These are phyloP conservation scores for Sodiomyces alkalinus DNA, from an alignment of 2,329 filamentous ascomycete species.

Conservation along the genomic window DNA sequence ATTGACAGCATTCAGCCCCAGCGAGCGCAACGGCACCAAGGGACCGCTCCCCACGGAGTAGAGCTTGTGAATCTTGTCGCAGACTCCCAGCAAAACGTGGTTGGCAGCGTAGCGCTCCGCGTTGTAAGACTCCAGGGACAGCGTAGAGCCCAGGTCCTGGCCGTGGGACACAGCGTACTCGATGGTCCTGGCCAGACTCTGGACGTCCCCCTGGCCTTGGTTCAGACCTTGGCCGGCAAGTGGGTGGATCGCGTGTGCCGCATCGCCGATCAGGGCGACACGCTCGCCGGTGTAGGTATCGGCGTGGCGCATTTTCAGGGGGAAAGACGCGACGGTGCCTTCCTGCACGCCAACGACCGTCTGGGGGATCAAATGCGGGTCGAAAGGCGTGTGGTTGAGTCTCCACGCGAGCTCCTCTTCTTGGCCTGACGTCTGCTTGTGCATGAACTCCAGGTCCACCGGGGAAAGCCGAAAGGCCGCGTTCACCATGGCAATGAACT, in stretches of 20 bases:
- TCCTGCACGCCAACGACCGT: conserved; percentile 56
- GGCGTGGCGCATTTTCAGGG: conserved; percentile 82
- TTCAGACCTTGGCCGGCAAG: conserved; percentile 92
- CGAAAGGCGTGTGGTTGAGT: conserved; percentile 48
- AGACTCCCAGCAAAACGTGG: conserved; percentile 61
- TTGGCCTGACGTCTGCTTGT: conserved; percentile 43
- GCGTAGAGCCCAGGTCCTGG: conserved; percentile 67
- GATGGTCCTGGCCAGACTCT: conserved; percentile 61
- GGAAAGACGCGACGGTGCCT: conserved; percentile 75
- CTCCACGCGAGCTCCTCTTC: conserved; percentile 77
- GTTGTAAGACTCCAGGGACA: conserved; percentile 71
- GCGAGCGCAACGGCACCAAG: conserved; percentile 61
- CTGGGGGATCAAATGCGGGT: conserved; percentile 45
- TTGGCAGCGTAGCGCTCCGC: conserved; percentile 72
- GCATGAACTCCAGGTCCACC: conserved; percentile 72
- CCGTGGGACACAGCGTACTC: conserved; percentile 66
- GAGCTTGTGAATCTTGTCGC: conserved; percentile 83
- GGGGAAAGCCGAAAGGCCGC: conserved; percentile 74
- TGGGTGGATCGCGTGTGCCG: conserved; percentile 88
- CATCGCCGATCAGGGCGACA: conserved; percentile 85
- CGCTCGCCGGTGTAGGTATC: conserved; percentile 83
- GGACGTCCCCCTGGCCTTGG: conserved; percentile 78
- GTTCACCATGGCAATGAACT: conserved; percentile 82
- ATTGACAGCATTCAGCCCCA: conserved; percentile 66
- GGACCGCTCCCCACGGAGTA: conserved; percentile 73